Percentiles rank a stretch among this genome's conserved stretches.
phyloP scores from a whole-genome alignment of 352 stramenopile genomes.

The Ophiocytium majus region DNA sequence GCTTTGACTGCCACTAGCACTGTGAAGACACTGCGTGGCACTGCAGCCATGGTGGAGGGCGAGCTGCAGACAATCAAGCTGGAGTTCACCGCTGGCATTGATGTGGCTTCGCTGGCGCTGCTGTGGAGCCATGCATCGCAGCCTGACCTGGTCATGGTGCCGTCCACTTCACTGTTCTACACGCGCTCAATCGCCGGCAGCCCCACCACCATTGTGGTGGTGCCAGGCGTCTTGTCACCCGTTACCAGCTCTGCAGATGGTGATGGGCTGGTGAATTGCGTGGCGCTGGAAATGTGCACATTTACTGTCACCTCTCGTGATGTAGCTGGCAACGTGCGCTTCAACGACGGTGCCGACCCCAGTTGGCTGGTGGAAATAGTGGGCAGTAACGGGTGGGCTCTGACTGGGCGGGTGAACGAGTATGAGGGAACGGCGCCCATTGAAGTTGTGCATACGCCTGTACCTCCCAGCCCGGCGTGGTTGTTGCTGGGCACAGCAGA shows the following conservation, averaged over 20 bases:
- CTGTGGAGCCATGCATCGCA: conserved; percentile 64
- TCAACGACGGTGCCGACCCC: conserved; percentile 72
- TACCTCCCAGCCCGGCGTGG: conserved; percentile 25
- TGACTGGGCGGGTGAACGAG: conserved; percentile 77
- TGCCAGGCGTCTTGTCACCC: conserved; percentile 80
- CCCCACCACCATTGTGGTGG: conserved; percentile 78
- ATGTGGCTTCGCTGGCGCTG: conserved; percentile 74
- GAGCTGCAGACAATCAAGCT: conserved; percentile 40
- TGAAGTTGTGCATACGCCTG: background rate
- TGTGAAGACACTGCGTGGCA: background rate
- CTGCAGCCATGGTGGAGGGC: conserved; percentile 12
- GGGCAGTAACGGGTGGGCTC: conserved; percentile 76
- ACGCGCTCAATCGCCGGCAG: conserved; percentile 85
- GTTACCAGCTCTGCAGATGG: conserved; percentile 34
- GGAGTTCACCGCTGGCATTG: conserved; percentile 71
- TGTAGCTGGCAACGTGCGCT: conserved; percentile 71
- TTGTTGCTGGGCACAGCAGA: conserved; percentile 34
- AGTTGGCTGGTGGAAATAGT: conserved; percentile 68
- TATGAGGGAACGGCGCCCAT: conserved; percentile 37
- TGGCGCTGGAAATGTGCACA: conserved; percentile 56
- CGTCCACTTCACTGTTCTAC: conserved; percentile 72
- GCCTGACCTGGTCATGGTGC: conserved; percentile 59
- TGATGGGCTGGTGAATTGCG: conserved; percentile 59
- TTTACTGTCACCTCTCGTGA: conserved; percentile 63
- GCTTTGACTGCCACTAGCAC: too few species aligned